Evolutionary conservation across 768 basidiomycete species (phyloP).

Genomic region (Sporobolomyces phaffii): DNA sequence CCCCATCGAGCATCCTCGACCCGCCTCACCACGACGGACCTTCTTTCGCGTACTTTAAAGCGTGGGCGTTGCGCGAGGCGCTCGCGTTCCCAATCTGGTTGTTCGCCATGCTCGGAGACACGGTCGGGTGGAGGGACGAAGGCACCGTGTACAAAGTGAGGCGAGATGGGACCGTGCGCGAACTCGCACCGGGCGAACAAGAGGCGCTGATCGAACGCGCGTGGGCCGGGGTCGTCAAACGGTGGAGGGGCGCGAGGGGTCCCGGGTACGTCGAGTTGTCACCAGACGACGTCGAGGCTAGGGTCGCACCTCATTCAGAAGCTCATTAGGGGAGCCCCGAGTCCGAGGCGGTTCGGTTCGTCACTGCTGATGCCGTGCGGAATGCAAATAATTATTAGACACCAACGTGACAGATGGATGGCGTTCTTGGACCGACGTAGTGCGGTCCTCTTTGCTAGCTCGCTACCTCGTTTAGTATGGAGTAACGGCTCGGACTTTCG

Average conservation of each 20-base stretch:
- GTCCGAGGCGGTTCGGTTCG: too few species aligned
- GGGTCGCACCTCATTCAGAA: conserved; percentile 9
- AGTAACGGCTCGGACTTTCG: too few species aligned
- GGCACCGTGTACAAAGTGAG: conserved; percentile 59
- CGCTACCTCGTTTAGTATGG: too few species aligned
- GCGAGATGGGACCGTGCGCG: conserved; percentile 28
- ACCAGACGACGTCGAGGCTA: conserved; percentile 29
- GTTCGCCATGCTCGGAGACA: conserved; percentile 70
- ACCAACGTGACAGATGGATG: too few species aligned
- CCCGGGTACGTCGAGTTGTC: conserved; percentile 21
- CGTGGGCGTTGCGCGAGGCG: conserved; percentile 74
- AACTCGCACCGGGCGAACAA: conserved; percentile 3
- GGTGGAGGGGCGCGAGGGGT: neutral
- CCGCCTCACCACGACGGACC: conserved; percentile 37
- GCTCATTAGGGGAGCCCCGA: too few species aligned
- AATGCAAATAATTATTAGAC: too few species aligned
- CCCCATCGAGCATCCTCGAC: conserved; percentile 6
- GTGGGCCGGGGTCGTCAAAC: conserved; percentile 3
- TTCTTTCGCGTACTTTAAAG: conserved; percentile 56
- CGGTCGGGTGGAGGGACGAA: conserved; percentile 69
- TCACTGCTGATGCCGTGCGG: too few species aligned
- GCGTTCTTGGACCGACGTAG: too few species aligned
- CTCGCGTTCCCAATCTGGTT: conserved; percentile 83
- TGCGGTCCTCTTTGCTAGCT: neutral
- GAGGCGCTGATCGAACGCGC: conserved; percentile 22